Evolutionary conservation across 2,329 filamentous ascomycete genomes (phyloP), one percentile per base, ranked within the genome.

Genomic region (Sporothrix dimorphospora): DNA sequence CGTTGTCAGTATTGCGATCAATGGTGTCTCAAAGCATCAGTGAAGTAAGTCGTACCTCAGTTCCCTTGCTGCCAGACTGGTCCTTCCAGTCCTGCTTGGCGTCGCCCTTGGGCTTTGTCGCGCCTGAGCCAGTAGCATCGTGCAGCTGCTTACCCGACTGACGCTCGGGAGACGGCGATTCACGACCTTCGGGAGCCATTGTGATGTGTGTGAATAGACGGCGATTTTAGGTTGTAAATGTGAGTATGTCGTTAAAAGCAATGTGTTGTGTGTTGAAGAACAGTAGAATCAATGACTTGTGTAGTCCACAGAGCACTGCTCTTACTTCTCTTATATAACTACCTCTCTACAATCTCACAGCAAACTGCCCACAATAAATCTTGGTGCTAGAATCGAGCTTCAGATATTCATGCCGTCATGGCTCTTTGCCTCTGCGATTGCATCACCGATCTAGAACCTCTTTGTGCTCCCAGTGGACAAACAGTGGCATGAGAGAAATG

Each of bases 151-250:
- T 81, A 73, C 88, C 90, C 49, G 85, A 83, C 82, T 93, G 92
- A 76, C 81, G 79, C 83, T 92, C 89, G 38, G 92, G 92, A 69
- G 90, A 83, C 74, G 94, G 94, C 42, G 94, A 97, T 82, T 97
- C 88, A 79, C 90, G 90, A 80, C 92, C 92, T 81, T 87, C 82
- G 71, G 80, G 79, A 63, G 92, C 90, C 91, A 94, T 93, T 78
- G 75, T 89, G 80, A 76, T 73, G 74, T 70, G 55, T 42, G 45
- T 72, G 3, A 11, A 16, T 38, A 27, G 34, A 0, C 16, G 30
- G 30, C 69, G 49, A 63, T 47, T 67, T 19, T n/a, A 21, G 0
- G 1, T 24, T 24, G 27, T 34, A 45, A 16, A 59, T 71, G 59
- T 45, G 30, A 34, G 9, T 38, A 19, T 19, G 30, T 24, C 1